Conservation (phyloP, 306 rosid genomes). For the Fagus sylvatica region DNA sequence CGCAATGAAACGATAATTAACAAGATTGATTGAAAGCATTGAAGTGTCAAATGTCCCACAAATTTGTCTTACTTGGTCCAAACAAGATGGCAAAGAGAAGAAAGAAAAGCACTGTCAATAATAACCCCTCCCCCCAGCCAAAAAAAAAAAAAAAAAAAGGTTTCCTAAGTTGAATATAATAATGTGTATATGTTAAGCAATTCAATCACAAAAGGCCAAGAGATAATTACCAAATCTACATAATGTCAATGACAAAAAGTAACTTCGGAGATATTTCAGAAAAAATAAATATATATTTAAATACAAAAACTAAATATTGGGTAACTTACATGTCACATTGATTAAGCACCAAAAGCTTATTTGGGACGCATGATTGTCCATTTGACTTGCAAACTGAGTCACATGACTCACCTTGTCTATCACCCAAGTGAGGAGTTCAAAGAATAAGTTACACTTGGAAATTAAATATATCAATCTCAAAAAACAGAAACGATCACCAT, state of each 20-base stretch:
- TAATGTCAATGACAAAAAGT: conserved; percentile 18
- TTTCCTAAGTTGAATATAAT: not conserved
- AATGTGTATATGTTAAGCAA: not conserved
- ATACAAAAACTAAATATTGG: conserved; percentile 8
- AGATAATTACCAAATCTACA: not conserved
- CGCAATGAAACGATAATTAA: not conserved
- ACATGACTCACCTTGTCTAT: conserved; percentile 88
- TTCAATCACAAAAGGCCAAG: not conserved
- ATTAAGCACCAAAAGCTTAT: conserved; percentile 79
- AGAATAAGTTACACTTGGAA: conserved; percentile 30
- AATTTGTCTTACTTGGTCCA: not conserved
- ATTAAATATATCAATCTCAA: conserved; percentile 10
- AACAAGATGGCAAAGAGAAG: not conserved
- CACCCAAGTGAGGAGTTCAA: conserved; percentile 43
- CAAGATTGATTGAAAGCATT: not conserved
- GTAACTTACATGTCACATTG: conserved; percentile 83
- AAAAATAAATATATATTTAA: conserved; percentile 3
- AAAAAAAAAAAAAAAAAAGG: not conserved
- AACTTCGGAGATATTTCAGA: conserved; percentile 16
- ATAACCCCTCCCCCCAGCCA: not conserved
- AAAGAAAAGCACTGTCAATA: not conserved
- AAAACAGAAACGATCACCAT: conserved; percentile 9
- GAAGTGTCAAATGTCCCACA: not conserved
- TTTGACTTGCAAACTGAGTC: conserved; percentile 80
- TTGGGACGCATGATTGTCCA: conserved; percentile 86